phyloP scores from a whole-genome alignment of 192 early-diverging fungal genomes.

The Gamsiella multidivaricata region DNA sequence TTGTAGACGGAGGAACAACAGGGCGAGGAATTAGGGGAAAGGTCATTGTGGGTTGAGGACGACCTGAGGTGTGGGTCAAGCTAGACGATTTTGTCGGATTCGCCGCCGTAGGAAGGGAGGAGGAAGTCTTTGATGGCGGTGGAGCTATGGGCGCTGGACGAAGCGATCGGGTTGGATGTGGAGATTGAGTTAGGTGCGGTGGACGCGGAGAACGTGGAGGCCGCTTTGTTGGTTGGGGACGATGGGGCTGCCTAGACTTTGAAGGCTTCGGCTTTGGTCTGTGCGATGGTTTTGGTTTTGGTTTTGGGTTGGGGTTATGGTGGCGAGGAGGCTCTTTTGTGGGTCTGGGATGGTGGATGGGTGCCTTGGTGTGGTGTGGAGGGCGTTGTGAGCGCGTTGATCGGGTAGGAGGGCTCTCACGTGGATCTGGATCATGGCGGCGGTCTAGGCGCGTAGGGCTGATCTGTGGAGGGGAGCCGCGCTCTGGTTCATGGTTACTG shows the following conservation, averaged over 20 bases:
- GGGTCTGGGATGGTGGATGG: neutral
- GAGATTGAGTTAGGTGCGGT: neutral
- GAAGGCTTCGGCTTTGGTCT: neutral
- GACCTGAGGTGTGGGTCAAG: no score
- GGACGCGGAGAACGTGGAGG: neutral
- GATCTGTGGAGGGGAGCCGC: neutral
- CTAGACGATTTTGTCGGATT: no score
- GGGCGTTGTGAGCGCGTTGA: neutral
- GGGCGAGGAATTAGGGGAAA: no score
- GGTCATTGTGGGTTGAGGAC: no score
- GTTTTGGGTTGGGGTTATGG: constrained; percentile 13
- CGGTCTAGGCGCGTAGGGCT: neutral
- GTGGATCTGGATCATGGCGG: neutral
- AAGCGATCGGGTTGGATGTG: no score
- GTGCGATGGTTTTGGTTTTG: neutral
- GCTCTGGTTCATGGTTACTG: neutral
- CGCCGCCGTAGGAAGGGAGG: no score
- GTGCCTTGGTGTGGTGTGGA: neutral
- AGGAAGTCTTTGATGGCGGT: no score
- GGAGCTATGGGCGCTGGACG: no score
- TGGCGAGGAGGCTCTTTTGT: neutral
- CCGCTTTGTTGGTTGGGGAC: neutral
- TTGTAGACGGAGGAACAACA: no score
- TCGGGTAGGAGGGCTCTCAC: no score
- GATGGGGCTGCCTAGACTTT: neutral